Base-by-base conservation (phyloP, 2,329 filamentous ascomycete genomes). In the Apiospora phragmitis region DNA sequence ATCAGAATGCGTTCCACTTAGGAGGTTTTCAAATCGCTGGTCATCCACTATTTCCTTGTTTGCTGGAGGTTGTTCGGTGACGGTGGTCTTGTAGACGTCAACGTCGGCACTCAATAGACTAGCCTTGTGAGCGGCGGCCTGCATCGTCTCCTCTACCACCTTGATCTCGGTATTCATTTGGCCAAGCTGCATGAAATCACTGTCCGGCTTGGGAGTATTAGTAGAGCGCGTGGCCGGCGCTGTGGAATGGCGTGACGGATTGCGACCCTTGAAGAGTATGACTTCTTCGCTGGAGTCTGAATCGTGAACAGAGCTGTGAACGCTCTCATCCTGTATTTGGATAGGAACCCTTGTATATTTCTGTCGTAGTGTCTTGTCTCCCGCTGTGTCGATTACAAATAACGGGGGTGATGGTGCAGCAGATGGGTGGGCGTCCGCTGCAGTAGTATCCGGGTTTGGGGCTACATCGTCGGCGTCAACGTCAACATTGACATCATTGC, bases 281-380 rank as follows among this genome's bases (percentile, higher is more conserved):
- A 94, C 83, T 73, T 97, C 93, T 66, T 93, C 92, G 76, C 91
- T 92, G 0, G 92, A 93, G 73, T 89, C 85, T 0, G 86, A 87
- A 6, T 72, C 75, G 4, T 73, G 72, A 6, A 74, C 69, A 0
- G 69, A 73, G 14, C 35, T 32, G 14, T 38, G 73, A 55, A 42
- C 29, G 1, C 47, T n/a, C 9, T 21, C 26, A 11, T 70, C 66
- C 14, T 67, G 65, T 42, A 49, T 12, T 29, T 62, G 55, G 32
- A n/a, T 21, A 38, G 32, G 16, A 12, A n/a, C 11, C 18, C n/a
- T 32, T 38, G 55, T 18, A 38, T 62, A 38, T 24, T 55, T 62
- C 9, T 70, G 69, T 2, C 69, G 68, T 43, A 76, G 67, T n/a
- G 70, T 69, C 32, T 75, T 76, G 42, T 82, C 76, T 18, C 81